Evolutionary conservation across 1,284 basidiomycete genomes (phyloP).

Genomic region (Apiotrichum laibachii): DNA sequence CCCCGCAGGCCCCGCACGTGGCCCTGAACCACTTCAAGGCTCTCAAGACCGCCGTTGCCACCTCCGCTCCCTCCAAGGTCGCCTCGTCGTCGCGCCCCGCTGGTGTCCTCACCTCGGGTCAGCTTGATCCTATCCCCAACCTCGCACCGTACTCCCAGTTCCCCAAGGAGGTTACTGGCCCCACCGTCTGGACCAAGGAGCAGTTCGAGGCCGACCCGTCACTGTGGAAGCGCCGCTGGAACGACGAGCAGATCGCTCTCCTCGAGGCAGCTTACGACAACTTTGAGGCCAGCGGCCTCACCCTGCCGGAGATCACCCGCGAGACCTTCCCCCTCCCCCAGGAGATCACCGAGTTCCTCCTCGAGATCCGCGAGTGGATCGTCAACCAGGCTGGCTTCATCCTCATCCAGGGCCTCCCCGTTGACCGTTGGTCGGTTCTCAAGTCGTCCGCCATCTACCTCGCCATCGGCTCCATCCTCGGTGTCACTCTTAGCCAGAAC

Average conservation of each 20-base stretch:
- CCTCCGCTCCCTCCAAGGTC: too few relatives aligned
- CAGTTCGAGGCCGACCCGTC: conserved; percentile 29
- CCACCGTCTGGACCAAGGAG: conserved; percentile 40
- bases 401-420: conserved; percentile 51
- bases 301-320: conserved; percentile 34
- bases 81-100: background rate
- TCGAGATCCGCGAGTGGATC: conserved; percentile 28
- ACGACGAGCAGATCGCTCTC: conserved; percentile 30
- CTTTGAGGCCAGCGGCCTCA: conserved; percentile 28
- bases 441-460: conserved; percentile 51
- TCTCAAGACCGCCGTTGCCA: background rate
- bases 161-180: conserved; percentile 44
- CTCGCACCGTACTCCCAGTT: conserved; percentile 42
- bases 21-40: background rate
- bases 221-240: conserved; percentile 35
- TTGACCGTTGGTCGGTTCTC: conserved; percentile 43
- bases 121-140: conserved; percentile 27
- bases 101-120: conserved; percentile 31
- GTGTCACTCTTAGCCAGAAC: conserved; percentile 48
- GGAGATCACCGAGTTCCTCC: conserved; percentile 20
- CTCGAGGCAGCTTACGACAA: conserved; percentile 33
- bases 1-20: background rate
- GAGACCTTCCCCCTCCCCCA: conserved; percentile 16
- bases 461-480: conserved; percentile 49
- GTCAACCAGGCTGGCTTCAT: conserved; percentile 47